Evolutionary conservation across 2,329 filamentous ascomycete genomes (phyloP).

Genomic region (Colletotrichum spinosum): DNA sequence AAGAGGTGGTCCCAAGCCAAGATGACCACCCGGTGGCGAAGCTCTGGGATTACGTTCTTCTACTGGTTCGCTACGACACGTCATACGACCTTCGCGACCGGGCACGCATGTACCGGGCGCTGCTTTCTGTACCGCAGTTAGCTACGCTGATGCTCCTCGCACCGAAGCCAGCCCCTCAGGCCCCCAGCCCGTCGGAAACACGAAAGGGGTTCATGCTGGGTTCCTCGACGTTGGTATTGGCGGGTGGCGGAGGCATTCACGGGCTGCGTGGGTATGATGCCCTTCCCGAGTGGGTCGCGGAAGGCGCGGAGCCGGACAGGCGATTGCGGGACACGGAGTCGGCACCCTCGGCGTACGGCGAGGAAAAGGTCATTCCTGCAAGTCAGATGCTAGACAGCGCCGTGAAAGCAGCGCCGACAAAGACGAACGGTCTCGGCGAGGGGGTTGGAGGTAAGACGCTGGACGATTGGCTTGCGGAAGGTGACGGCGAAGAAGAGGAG

Average conservation of each 20-base stretch:
- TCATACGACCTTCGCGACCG: conserved; percentile 96
- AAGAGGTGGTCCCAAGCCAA: conserved; percentile 48
- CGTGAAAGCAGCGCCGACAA: conserved; percentile 51
- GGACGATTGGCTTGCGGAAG: conserved; percentile 92
- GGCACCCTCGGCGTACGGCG: conserved; percentile 50
- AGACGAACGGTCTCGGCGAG: conserved; percentile 61
- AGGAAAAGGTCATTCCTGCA: conserved; percentile 64
- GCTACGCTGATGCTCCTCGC: conserved; percentile 91
- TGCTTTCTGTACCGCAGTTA: conserved; percentile 86
- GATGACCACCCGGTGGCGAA: conserved; percentile 76
- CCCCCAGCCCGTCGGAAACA: conserved; percentile 87
- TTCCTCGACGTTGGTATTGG: conserved; percentile 86
- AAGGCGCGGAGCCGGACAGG: conserved; percentile 83
- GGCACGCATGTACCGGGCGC: conserved; percentile 85
- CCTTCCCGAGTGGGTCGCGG: conserved; percentile 86
- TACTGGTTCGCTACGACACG: conserved; percentile 90
- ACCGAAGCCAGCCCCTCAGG: conserved; percentile 92
- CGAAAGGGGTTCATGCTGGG: conserved; percentile 84
- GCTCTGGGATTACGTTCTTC: conserved; percentile 86
- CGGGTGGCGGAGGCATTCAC: conserved; percentile 77
- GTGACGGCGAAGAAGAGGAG: conserved; percentile 67
- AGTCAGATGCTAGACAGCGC: conserved; percentile 73
- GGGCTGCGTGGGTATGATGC: conserved; percentile 82
- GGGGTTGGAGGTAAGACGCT: conserved; percentile 78
- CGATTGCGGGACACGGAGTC: conserved; percentile 73